A percentile compares a stretch with the other conserved stretches of the same genome.
Conservation (phyloP, 257 asterid species). For the Capsicum pubescens region DNA sequence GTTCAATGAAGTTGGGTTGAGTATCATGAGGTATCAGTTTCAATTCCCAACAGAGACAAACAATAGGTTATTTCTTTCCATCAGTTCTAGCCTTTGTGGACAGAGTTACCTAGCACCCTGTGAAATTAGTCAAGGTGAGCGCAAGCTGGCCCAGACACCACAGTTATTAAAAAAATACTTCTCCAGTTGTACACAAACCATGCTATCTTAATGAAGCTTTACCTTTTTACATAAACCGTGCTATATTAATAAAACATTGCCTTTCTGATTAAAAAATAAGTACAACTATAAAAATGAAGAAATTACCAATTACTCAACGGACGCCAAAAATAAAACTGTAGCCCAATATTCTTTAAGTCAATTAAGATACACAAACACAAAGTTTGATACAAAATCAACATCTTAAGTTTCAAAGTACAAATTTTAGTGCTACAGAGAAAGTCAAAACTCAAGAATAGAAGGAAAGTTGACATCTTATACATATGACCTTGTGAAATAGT, state of each 20-base stretch:
- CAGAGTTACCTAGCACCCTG: no score
- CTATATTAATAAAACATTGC: no score
- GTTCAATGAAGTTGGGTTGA: no score
- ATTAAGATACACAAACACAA: background rate
- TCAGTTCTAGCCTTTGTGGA: no score
- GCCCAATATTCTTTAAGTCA: background rate
- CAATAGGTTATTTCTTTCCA: no score
- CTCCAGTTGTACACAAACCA: background rate
- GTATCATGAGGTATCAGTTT: no score
- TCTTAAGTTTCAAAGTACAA: background rate
- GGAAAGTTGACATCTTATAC: background rate
- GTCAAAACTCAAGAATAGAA: background rate
- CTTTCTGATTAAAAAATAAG: background rate
- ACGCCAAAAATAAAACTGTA: background rate
- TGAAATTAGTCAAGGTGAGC: no score
- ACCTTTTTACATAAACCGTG: background rate
- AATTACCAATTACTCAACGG: background rate
- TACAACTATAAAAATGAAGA: background rate
- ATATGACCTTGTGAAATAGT: conserved; percentile 10
- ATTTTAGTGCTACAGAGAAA: background rate
- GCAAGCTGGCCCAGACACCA: no score
- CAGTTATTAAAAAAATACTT: no score
- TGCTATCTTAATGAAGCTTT: conserved; percentile 11
- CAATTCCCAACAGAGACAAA: no score
- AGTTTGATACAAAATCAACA: background rate